A percentile compares a stretch with the other conserved stretches of the same genome.
These are phyloP conservation scores for Pseudotsuga menziesii DNA, from an alignment of 75 land plant genomes.

Conservation along the genomic window DNA sequence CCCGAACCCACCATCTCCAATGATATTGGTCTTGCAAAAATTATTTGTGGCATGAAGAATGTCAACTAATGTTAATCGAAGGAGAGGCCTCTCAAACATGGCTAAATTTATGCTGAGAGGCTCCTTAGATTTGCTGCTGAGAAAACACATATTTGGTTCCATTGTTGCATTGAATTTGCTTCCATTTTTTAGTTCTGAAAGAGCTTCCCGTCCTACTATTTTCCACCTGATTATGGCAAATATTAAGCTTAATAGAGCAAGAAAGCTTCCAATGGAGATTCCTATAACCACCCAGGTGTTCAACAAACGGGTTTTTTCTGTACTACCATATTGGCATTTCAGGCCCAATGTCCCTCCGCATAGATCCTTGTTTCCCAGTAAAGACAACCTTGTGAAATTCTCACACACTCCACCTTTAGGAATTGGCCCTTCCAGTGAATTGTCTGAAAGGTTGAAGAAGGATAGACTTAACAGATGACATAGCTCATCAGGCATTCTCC, in stretches of 20 bases:
- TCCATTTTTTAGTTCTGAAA: constrained; percentile 12
- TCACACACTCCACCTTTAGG: constrained; percentile 36
- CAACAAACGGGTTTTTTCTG: constrained; percentile 3
- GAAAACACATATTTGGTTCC: constrained; percentile 15
- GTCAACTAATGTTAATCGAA: constrained; percentile 48
- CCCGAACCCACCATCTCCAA: constrained; percentile 77
- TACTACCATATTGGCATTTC: constrained; percentile 12
- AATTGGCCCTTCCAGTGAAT: constrained; percentile 38
- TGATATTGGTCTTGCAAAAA: constrained; percentile 65
- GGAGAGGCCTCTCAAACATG: constrained; percentile 53
- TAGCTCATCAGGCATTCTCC: constrained; percentile 31
- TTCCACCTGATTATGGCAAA: constrained; percentile 20
- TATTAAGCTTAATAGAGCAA: constrained; percentile 15
- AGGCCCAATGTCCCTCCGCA: constrained; percentile 11
- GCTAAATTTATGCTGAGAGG: constrained; percentile 50
- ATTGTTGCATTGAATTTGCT: constrained; percentile 21
- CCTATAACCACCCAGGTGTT: constrained; percentile 26
- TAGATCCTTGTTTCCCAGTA: constrained; percentile 22
- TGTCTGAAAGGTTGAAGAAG: constrained; percentile 31
- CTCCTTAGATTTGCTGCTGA: constrained; percentile 26
- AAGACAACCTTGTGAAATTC: constrained; percentile 24
- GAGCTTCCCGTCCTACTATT: constrained; percentile 15
- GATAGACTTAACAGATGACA: constrained; percentile 26
- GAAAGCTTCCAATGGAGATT: constrained; percentile 26
- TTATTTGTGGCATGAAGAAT: constrained; percentile 37